Evolutionary conservation across 805 yeast genomes (phyloP).

Genomic region (Ogataea nakhonphanomensis): DNA sequence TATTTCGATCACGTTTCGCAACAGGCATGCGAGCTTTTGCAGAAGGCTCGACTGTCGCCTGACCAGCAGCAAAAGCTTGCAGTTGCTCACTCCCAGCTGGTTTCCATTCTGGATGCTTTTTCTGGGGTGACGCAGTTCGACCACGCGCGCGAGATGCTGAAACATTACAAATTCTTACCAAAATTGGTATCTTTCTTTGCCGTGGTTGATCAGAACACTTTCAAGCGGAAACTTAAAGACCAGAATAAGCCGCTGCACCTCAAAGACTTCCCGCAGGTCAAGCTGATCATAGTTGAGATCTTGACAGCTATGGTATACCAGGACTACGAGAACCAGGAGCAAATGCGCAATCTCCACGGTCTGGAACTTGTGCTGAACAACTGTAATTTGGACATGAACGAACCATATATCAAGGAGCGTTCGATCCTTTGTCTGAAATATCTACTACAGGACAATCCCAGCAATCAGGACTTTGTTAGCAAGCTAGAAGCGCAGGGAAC

Average conservation of each 20-base stretch:
- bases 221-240: constrained; percentile 34
- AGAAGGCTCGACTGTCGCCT: constrained; percentile 2
- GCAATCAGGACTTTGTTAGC: constrained; percentile 76
- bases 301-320: constrained; percentile 55
- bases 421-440: constrained; percentile 76
- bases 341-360: constrained; percentile 61
- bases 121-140: constrained; percentile 41
- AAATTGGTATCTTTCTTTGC: constrained; percentile 37
- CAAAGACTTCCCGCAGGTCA: constrained; percentile 57
- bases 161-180: constrained; percentile 37
- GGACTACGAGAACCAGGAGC: constrained; percentile 60
- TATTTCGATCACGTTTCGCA: constrained; percentile 25
- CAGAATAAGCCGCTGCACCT: constrained; percentile 5
- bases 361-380: constrained; percentile 69
- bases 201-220: constrained; percentile 39
- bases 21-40: constrained; percentile 19
- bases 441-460: constrained; percentile 56
- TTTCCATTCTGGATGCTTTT: constrained; percentile 38
- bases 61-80: constrained; percentile 10
- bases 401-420: constrained; percentile 84
- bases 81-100: constrained; percentile 16
- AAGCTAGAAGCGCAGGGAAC: constrained; percentile 70
- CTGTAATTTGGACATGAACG: constrained; percentile 82
- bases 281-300: constrained; percentile 63
- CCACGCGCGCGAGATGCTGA: constrained; percentile 38